phyloP scores from a whole-genome alignment of 148 eudicot species.

The Euryodendron excelsum region DNA sequence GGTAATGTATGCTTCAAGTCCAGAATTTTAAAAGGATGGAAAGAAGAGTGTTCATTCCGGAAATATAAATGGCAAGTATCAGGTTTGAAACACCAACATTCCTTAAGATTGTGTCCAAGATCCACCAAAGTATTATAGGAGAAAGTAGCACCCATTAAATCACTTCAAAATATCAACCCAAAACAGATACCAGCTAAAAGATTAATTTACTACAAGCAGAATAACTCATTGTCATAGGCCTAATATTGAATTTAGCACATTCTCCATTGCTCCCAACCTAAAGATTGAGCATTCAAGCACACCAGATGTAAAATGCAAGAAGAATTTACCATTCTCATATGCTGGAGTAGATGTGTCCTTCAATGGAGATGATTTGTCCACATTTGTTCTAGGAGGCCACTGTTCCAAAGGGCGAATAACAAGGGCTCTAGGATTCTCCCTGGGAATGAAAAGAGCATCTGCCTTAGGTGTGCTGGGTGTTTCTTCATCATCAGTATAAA shows the following conservation, averaged over 20 bases:
- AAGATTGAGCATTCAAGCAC: not conserved
- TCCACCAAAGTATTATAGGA: not conserved
- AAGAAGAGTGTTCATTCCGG: not conserved
- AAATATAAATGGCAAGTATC: not conserved
- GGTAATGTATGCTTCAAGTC: too few relatives aligned
- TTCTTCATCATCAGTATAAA: slow-evolving; percentile 83
- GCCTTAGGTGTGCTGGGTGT: slow-evolving; percentile 83
- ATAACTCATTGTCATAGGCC: not conserved
- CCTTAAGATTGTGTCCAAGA: not conserved
- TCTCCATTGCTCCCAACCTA: not conserved
- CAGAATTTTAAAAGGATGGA: not conserved
- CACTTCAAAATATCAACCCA: not conserved
- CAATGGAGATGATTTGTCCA: slow-evolving; percentile 42
- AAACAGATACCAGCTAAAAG: slow-evolving; percentile 1
- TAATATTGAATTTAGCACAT: not conserved
- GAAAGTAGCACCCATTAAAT: slow-evolving; percentile 1
- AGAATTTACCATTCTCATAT: slow-evolving; percentile 62
- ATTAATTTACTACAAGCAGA: not conserved
- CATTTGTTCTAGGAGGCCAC: slow-evolving; percentile 50
- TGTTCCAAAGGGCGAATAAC: slow-evolving; percentile 79
- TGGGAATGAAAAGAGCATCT: slow-evolving; percentile 83
- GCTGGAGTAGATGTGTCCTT: slow-evolving; percentile 34
- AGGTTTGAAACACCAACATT: not conserved
- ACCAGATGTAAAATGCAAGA: slow-evolving; percentile 2
- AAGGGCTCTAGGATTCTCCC: slow-evolving; percentile 95